A percentile compares a stretch with the other conserved stretches of the same genome.
Evolutionary conservation across 1,284 basidiomycete species (phyloP).

Genomic region (Heterobasidion irregulare): DNA sequence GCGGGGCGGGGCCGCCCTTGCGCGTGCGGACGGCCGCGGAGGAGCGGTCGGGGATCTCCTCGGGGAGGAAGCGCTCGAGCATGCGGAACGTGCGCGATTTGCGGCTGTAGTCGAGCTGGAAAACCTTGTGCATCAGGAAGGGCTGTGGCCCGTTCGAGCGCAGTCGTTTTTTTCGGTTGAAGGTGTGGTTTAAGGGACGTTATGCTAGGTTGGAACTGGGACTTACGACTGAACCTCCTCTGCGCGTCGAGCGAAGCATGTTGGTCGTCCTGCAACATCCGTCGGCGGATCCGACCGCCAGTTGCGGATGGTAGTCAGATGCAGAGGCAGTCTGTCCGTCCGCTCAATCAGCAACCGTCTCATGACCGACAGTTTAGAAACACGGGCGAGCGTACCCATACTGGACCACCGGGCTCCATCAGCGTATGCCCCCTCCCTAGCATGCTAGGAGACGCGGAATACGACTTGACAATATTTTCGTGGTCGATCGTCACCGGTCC

Average conservation of each 20-base stretch:
- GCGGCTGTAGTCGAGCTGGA: conserved; percentile 80
- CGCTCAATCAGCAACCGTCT: not conserved
- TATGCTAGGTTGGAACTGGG: not conserved
- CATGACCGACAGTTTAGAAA: no score
- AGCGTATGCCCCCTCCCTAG: conserved; percentile 66
- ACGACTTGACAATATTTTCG: conserved; percentile 69
- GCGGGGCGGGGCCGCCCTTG: conserved; percentile 18
- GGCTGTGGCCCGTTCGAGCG: conserved; percentile 35
- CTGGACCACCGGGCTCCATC: conserved; percentile 66
- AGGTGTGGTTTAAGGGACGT: no score
- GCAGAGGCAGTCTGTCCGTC: conserved; percentile 53
- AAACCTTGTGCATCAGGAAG: conserved; percentile 72
- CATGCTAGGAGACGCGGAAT: conserved; percentile 61
- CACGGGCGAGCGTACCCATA: conserved; percentile 53
- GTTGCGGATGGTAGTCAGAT: conserved; percentile 82
- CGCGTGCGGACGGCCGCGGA: conserved; percentile 26
- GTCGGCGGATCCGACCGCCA: conserved; percentile 76
- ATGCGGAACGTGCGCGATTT: conserved; percentile 69
- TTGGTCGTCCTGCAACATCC: conserved; percentile 73
- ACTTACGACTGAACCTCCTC: conserved; percentile 61
- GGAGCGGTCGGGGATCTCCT: conserved; percentile 55
- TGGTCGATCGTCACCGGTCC: conserved; percentile 70
- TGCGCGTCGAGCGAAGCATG: conserved; percentile 55
- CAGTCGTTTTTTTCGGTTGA: not conserved
- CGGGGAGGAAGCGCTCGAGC: conserved; percentile 74